Conservation (phyloP, 1,284 basidiomycete species). For the Naganishia liquefaciens region DNA sequence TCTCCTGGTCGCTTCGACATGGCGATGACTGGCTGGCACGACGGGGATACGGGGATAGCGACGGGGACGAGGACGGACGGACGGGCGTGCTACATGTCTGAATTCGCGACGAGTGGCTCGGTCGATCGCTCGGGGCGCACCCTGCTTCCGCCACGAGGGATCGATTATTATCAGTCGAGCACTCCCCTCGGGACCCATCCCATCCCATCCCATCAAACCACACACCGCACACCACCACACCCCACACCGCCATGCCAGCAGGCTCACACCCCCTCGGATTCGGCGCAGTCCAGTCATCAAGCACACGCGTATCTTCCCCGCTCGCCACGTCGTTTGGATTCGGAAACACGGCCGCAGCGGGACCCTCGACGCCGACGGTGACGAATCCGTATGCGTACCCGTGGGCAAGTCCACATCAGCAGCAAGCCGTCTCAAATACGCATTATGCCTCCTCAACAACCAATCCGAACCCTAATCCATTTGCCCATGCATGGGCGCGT, state of each 20-base stretch:
- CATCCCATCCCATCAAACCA: too few species aligned
- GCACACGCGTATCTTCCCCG: constrained; percentile 13
- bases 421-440: not conserved
- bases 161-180: not conserved
- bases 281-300: constrained; percentile 1
- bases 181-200: not conserved
- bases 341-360: not conserved
- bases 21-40: too few species aligned
- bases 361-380: not conserved
- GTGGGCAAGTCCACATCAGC: constrained; percentile 7
- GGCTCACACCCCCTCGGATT: constrained; percentile 8
- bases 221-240: not conserved
- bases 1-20: constrained; percentile 34
- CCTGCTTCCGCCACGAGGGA: not conserved
- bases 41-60: not conserved
- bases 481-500: constrained; percentile 16
- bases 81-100: not conserved
- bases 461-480: not conserved
- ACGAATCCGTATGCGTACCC: constrained; percentile 1
- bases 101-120: not conserved
- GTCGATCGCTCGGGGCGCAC: not conserved
- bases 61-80: not conserved
- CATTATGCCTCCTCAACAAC: too few species aligned
- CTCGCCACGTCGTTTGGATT: constrained; percentile 19
- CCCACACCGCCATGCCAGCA: not conserved